phyloP scores from a whole-genome alignment of 805 yeast genomes.

The Barnettozyma sp. region DNA sequence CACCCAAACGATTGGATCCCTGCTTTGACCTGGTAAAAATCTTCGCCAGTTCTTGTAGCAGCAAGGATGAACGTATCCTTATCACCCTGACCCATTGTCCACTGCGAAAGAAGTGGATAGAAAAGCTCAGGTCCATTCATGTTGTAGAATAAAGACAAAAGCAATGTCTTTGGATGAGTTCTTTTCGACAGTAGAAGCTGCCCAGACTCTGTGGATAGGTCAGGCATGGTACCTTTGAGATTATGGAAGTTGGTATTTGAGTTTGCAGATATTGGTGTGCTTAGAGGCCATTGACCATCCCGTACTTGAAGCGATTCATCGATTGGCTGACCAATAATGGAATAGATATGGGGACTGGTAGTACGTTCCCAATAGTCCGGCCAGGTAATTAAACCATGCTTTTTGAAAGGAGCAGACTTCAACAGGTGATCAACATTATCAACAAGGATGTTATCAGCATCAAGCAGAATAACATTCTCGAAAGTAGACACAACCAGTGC shows the following conservation, averaged over 20 bases:
- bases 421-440: background rate
- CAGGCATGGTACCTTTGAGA: conserved; percentile 4
- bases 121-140: conserved; percentile 1
- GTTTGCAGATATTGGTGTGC: background rate
- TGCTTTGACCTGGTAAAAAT: conserved; percentile 1
- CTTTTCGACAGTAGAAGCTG: conserved; percentile 1
- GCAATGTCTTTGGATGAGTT: conserved; percentile 1
- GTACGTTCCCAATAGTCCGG: conserved; percentile 2
- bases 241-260: background rate
- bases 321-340: background rate
- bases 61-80: conserved; percentile 3
- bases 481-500: conserved; percentile 2
- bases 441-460: conserved; percentile 1
- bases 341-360: conserved; percentile 1
- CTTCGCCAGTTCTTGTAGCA: conserved; percentile 1
- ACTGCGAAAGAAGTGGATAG: conserved; percentile 1
- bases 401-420: background rate
- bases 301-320: conserved; percentile 4
- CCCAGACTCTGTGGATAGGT: conserved; percentile 4
- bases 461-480: conserved; percentile 1
- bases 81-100: conserved; percentile 5
- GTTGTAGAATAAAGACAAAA: conserved; percentile 1
- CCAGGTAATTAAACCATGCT: conserved; percentile 2
- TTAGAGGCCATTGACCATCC: background rate
- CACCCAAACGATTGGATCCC: conserved; percentile 3